These are phyloP conservation scores for Alternaria hordeiaustralica DNA, from an alignment of 2,329 filamentous ascomycete species.

Conservation along the genomic window DNA sequence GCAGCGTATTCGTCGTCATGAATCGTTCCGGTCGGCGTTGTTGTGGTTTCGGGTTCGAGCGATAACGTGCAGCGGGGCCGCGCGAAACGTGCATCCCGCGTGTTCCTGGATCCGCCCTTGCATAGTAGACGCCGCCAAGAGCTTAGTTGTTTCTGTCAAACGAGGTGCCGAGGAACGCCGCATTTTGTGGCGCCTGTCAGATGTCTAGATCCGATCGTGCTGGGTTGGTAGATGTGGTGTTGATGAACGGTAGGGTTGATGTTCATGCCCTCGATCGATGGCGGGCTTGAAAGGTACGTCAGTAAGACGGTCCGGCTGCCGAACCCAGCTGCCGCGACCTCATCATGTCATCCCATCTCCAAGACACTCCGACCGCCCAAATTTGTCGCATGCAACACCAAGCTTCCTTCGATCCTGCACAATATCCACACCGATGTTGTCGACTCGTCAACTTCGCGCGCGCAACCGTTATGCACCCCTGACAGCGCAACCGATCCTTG, in stretches of 20 bases:
- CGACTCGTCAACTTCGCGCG: slow-evolving; percentile 8
- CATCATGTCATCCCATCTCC: neutral
- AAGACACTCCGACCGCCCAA: neutral
- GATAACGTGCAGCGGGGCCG: slow-evolving; percentile 11
- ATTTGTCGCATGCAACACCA: neutral
- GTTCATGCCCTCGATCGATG: neutral
- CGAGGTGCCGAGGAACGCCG: slow-evolving; percentile 9
- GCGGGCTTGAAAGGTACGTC: neutral
- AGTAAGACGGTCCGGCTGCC: neutral
- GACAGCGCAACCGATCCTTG: neutral
- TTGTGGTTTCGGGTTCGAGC: slow-evolving; percentile 12
- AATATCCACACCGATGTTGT: neutral
- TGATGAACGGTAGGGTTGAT: slow-evolving; percentile 7
- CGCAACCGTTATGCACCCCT: slow-evolving; percentile 14
- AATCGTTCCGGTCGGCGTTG: slow-evolving; percentile 6
- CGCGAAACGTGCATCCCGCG: slow-evolving; percentile 30
- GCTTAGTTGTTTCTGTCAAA: slow-evolving; percentile 29
- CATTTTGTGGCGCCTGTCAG: slow-evolving; percentile 24
- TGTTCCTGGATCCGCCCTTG: slow-evolving; percentile 19
- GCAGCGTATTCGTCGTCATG: slow-evolving; percentile 1
- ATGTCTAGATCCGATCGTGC: slow-evolving; percentile 9
- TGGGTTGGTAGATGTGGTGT: neutral
- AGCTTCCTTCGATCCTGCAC: neutral
- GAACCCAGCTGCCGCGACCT: neutral
- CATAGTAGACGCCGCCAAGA: slow-evolving; percentile 28